Percentiles rank a stretch among this genome's conserved stretches.
phyloP scores from a whole-genome alignment of 345 rosid genomes.

The Heritiera littoralis region DNA sequence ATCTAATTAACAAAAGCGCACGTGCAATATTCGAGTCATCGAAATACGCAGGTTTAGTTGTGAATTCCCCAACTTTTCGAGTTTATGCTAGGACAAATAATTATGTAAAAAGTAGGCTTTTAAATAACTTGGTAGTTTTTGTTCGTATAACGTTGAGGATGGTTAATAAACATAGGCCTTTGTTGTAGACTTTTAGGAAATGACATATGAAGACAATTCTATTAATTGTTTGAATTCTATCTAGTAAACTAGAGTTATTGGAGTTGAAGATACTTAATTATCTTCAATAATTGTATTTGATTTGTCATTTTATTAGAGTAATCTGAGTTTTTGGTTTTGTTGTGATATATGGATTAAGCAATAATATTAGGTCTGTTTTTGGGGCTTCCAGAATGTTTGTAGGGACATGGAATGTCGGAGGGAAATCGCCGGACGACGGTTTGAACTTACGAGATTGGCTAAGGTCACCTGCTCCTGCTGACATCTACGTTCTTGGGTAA shows the following conservation, averaged over 20 bases:
- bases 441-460: slow-evolving; percentile 74
- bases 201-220: not conserved
- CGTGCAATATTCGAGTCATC: not conserved
- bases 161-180: not conserved
- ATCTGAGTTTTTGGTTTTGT: not conserved
- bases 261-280: not conserved
- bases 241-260: not conserved
- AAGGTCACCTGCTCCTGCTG: slow-evolving; percentile 52
- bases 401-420: slow-evolving; percentile 97
- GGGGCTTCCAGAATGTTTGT: slow-evolving; percentile 64
- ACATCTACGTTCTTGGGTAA: slow-evolving; percentile 89
- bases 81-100: not conserved
- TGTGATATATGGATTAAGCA: not conserved
- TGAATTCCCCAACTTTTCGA: not conserved
- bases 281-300: not conserved
- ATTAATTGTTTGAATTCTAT: not conserved
- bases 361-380: not conserved
- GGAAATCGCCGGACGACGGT: slow-evolving; percentile 68
- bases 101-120: not conserved
- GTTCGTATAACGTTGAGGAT: not conserved
- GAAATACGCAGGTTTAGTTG: too few species aligned
- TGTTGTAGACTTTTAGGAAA: not conserved
- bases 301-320: slow-evolving; percentile 1
- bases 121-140: not conserved
- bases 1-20: not conserved